Base-by-base conservation (phyloP, 345 rosid species). In the Salix exigua region DNA sequence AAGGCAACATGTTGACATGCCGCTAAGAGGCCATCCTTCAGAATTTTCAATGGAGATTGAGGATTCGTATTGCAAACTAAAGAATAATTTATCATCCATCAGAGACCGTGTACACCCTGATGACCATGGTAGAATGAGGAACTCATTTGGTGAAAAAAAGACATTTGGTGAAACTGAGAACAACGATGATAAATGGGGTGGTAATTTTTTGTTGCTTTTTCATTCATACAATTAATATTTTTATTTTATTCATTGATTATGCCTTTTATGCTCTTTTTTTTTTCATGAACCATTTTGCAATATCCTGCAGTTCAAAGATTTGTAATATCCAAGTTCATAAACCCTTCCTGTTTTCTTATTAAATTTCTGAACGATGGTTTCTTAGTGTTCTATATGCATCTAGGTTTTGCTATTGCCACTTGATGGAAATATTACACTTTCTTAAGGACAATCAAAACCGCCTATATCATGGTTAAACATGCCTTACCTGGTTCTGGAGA, bases 151-250 rank as follows among this genome's bases (percentile, higher is more conserved):
- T 61, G 80, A 74, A 63, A 33, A 69, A 48, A 51, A 73, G 74
- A 71, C 73, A 63, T 82, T 80, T 64, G 64, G 61, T 70, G 21
- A 68, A 76, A 73, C 55, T 58, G 73, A 73, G 48, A 72, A 78
- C 35, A 65, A 48, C 14, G 61, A 76, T 62, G 82, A 85, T 53
- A 63, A 76, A 26, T 84, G 89, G 91, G 85, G 86, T 71, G 97
- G 92, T 93, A 83, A 71, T 75, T 75, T 72, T 78, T 67, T 7
- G 42, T 62, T 63, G 12, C 28, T 76, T 18, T 17, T 25, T 50
- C 30, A 3, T 17, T 71, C 63, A 35, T 10, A 48, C 25, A 26
- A 16, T 26, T 60, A 40, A 68, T 44, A 16, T 68, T 28, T 65
- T n/a, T 75, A 5, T 28, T 14, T 28, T 72, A 73, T 66, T 50